These are phyloP conservation scores for Penicillium sp. DNA, from an alignment of 2,329 filamentous ascomycete genomes.

Conservation along the genomic window DNA sequence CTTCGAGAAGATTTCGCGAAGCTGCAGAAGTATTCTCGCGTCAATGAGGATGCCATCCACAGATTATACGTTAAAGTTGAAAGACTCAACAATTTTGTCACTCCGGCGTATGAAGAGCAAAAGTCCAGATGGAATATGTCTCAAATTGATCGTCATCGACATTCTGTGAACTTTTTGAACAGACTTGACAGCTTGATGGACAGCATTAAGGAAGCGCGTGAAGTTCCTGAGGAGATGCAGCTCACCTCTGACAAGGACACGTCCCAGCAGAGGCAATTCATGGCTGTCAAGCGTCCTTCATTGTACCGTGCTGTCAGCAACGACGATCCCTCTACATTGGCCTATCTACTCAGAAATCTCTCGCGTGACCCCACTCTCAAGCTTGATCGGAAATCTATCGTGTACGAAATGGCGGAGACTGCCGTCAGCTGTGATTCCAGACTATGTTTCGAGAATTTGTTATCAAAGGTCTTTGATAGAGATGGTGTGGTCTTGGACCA, in stretches of 20 bases:
- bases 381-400: not conserved
- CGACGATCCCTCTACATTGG: not conserved
- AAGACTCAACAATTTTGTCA: not conserved
- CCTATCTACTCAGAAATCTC: not conserved
- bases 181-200: not conserved
- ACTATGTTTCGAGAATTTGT: not conserved
- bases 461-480: not conserved
- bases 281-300: not conserved
- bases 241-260: not conserved
- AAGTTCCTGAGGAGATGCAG: not conserved
- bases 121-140: not conserved
- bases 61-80: slow-evolving; percentile 12
- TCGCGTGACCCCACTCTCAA: not conserved
- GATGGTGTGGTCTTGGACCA: not conserved
- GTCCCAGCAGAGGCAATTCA: not conserved
- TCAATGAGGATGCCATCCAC: slow-evolving; percentile 23
- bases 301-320: not conserved
- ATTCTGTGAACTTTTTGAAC: not conserved
- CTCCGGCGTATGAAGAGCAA: not conserved
- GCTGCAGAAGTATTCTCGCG: slow-evolving; percentile 13
- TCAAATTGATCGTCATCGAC: not conserved
- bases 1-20: slow-evolving; percentile 16
- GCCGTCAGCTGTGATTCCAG: not conserved
- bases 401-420: not conserved
- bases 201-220: not conserved